Base-by-base conservation (phyloP, 2,329 filamentous ascomycete species). In the Fusarium sp. region DNA sequence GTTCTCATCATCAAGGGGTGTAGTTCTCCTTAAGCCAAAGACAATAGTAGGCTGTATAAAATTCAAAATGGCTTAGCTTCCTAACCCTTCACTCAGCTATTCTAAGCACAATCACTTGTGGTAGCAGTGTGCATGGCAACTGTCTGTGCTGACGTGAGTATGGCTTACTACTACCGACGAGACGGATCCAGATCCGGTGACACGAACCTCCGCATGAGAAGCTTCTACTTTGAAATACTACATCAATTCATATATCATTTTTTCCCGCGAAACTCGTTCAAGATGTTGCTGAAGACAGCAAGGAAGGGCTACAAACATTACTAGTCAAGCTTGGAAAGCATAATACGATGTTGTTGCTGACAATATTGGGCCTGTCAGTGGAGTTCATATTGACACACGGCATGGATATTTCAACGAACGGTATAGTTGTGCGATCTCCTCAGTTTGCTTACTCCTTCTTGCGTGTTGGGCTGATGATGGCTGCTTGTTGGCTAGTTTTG, bases 261-360 rank as follows among this genome's bases (percentile, higher is more conserved):
- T n/a, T n/a, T 53, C 58, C 15, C 53, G 58, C 11, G 58, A 61
- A 40, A 61, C 58, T 48, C 58, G 1, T 53, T 7, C 48, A 54
- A 11, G 58, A 61, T 19, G 58, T 61, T 3, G 38, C 34, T 0
- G 57, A 61, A 26, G 57, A 61, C 9, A 31, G 53, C 2, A 58
- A 58, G 4, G 57, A 61, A 11, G 57, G 57, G 0, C 19, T 61
- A 0, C 41, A 58, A 5, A 61, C 58, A 22, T 19, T 61, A 2
- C 58, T 53, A 0, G 58, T 58, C n/a, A 61, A 49, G 24, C 47
- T 61, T 6, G 58, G 58, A 13, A 61, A 61, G 19, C 41, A 53
- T 2, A 58, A 48, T 12, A 61, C 58, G 5, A 25, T 53, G 13
- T 9, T 61, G 0, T 15, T 61, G 4, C 24, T 61, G 10, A 26